Conservation (phyloP, 2,329 filamentous ascomycete genomes). For the Trichoderma cornu-damae region DNA sequence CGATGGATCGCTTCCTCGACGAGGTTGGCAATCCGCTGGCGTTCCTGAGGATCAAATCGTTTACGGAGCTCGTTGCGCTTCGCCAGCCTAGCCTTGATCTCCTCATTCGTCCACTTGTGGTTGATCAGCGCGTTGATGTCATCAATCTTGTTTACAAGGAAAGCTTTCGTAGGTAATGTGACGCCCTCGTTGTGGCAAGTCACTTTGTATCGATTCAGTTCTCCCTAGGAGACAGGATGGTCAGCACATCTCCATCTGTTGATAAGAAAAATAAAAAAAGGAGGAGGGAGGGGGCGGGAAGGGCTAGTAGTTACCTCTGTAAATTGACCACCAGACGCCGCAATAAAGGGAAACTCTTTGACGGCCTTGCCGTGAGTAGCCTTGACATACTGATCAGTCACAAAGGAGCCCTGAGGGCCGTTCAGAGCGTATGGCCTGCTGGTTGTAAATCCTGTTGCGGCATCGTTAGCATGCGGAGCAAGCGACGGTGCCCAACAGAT, state of each 20-base stretch:
- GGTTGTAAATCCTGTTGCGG: conserved; percentile 61
- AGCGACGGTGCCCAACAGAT: too few relatives aligned
- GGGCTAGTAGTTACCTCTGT: conserved; percentile 65
- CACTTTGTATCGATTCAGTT: conserved; percentile 76
- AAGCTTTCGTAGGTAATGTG: conserved; percentile 66
- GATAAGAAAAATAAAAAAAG: neutral
- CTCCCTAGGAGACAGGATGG: conserved; percentile 45
- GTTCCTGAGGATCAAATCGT: conserved; percentile 62
- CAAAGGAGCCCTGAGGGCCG: conserved; percentile 69
- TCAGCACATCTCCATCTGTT: conserved; percentile 24
- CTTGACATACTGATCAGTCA: conserved; percentile 79
- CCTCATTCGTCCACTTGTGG: conserved; percentile 75
- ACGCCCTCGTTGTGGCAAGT: conserved; percentile 68
- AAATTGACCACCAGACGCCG: conserved; percentile 78
- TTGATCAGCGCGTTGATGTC: conserved; percentile 76
- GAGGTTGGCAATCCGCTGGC: conserved; percentile 59
- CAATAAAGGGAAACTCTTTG: conserved; percentile 83
- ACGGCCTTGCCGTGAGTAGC: conserved; percentile 78
- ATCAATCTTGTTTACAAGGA: conserved; percentile 65
- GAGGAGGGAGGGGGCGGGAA: too few relatives aligned
- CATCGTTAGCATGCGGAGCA: neutral
- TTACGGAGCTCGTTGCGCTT: conserved; percentile 63
- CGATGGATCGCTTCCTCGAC: conserved; percentile 61
- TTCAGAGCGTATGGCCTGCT: conserved; percentile 81
- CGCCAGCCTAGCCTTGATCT: conserved; percentile 73